Base-by-base conservation (phyloP, 768 basidiomycete genomes). In the Lentinus brumalis region DNA sequence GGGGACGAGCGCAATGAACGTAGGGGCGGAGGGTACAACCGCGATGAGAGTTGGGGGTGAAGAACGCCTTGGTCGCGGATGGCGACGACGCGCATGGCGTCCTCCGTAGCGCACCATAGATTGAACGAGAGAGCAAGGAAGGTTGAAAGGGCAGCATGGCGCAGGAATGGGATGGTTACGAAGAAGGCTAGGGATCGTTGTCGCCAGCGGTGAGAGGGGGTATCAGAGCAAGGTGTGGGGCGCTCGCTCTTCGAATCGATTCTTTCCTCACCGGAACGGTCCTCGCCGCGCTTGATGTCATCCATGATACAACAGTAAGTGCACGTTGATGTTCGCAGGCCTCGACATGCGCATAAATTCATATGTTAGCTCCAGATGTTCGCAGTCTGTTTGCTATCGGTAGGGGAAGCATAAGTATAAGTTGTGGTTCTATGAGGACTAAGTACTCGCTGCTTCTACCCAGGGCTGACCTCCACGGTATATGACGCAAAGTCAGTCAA, bases 111-210 rank as follows among this genome's bases (percentile, higher is more conserved):
- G 52, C 41, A 18, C 47, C 29, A n/a, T 16, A 59, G 31, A 50
- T 7, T 11, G 47, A 57, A n/a, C 57, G 62, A 53, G 53, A 63
- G 3, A 56, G 18, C 31, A 63, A 52, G 21, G 57, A 45, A 50
- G 54, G 57, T 4, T 50, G 53, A 16, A 44, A 21, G 44, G 45
- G 57, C 15, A 26, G 40, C 62, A 63, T 63, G 1, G 31, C 41
- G 8, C 9, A 35, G 18, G 41, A 31, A 32, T 41, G 40, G 4
- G 26, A 53, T 35, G 30, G 9, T 31, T 1, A 50, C 14, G 32
- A 18, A 26, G 38, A 30, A 31, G 32, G 15, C 42, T 18, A 6
- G 42, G 42, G 15, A 14, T 44, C 42, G 18, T 18, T 10, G 6
- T 16, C 42, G 42, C 42, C 6, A 18, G 40, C 42, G 14, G 8